phyloP scores from a whole-genome alignment of 129 eudicot species.

The Silybum marianum region DNA sequence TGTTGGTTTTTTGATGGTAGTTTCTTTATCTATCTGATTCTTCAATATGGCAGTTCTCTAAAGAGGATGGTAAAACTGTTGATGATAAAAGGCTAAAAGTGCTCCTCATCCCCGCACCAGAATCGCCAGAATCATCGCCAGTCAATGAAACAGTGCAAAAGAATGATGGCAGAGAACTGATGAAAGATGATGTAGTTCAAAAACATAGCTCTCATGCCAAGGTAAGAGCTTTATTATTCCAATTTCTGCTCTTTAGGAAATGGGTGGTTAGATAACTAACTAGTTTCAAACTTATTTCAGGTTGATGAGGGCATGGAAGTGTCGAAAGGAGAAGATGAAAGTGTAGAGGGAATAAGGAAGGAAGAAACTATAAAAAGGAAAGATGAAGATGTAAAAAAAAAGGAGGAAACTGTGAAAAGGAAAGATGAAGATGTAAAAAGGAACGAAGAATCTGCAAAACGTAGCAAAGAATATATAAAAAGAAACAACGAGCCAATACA shows the following conservation, averaged over 20 bases:
- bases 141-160: conserved; percentile 39
- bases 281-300: conserved; percentile 28
- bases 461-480: conserved; percentile 14
- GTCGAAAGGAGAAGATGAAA: conserved; percentile 30
- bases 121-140: conserved; percentile 54
- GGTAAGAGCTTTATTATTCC: conserved; percentile 26
- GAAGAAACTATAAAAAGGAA: conserved; percentile 30
- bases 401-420: conserved; percentile 19
- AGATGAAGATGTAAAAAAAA: conserved; percentile 3
- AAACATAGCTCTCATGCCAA: conserved; percentile 32
- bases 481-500: conserved; percentile 22
- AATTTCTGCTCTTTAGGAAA: background rate
- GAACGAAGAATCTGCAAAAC: conserved; percentile 30
- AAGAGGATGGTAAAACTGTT: conserved; percentile 55
- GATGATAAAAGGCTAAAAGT: conserved; percentile 72
- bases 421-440: conserved; percentile 20
- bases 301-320: conserved; percentile 37
- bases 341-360: conserved; percentile 28
- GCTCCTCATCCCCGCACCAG: conserved; percentile 50
- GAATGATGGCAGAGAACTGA: conserved; percentile 24
- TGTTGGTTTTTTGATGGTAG: conserved; percentile 12
- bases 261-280: conserved; percentile 7
- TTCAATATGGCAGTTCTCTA: conserved; percentile 50
- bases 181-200: conserved; percentile 32
- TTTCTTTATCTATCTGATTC: conserved; percentile 21